Evolutionary conservation across 2,329 filamentous ascomycete genomes (phyloP).

Genomic region (Ophiocordyceps robertsii): DNA sequence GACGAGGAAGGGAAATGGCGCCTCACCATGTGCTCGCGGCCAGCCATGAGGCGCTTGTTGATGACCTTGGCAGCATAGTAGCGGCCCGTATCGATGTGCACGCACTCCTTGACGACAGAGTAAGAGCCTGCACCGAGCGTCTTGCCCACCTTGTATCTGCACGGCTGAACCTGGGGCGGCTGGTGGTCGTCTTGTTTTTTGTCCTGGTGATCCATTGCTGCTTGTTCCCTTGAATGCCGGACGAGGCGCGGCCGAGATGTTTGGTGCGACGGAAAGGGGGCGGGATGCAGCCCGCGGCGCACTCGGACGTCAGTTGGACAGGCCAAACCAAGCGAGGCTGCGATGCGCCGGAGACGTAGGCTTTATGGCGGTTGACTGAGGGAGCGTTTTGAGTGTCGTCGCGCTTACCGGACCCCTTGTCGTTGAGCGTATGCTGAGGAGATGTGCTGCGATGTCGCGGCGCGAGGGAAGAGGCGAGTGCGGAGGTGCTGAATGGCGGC

Average conservation of each 20-base stretch:
- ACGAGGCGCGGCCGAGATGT: background rate
- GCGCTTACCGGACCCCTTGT: too few species aligned
- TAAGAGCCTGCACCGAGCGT: conserved; percentile 93
- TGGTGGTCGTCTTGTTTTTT: conserved; percentile 6
- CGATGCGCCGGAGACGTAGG: too few species aligned
- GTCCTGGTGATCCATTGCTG: background rate
- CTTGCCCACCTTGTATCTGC: conserved; percentile 97
- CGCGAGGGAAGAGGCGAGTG: too few species aligned
- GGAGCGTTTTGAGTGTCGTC: too few species aligned
- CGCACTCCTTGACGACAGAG: conserved; percentile 96
- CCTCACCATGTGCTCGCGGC: conserved; percentile 89
- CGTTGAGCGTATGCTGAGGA: too few species aligned
- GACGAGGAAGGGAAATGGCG: background rate
- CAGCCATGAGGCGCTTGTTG: conserved; percentile 96
- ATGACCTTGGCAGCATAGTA: conserved; percentile 99
- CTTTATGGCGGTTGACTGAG: too few species aligned
- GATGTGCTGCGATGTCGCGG: too few species aligned
- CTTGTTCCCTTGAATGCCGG: background rate
- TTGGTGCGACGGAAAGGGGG: too few species aligned
- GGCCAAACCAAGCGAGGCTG: too few species aligned
- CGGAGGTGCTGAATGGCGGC: too few species aligned
- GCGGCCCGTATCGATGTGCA: conserved; percentile 92
- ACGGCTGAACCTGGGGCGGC: conserved; percentile 70
- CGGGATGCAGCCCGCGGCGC: too few species aligned
- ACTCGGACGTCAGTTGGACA: too few species aligned